Base-by-base conservation (phyloP, 1,284 basidiomycete species). In the Phlebopus sp. region DNA sequence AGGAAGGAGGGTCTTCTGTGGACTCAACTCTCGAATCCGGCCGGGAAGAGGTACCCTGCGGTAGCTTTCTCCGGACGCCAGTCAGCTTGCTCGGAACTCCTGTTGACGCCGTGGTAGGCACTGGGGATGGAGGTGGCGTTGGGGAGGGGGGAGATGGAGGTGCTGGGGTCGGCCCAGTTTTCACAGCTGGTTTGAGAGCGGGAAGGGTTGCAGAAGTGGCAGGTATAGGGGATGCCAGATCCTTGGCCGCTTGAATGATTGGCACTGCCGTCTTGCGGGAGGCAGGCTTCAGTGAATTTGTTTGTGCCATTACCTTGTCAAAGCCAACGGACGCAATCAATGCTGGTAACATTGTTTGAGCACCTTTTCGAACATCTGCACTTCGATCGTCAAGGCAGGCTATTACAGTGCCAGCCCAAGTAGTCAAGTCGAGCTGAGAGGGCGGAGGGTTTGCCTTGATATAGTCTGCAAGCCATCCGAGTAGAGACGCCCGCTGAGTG, bases 311-410 rank as follows among this genome's bases (percentile, higher is more conserved):
- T 40, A 99, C 86, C 58, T 81, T 83, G 56, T 95, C 91, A 64
- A 83, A 92, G 1, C 97, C 94, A 18, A 84, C 84, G 41, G 73
- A 84, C 8, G 77, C 70, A 42, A 99, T 86, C 44, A 99, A 72
- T 41, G 75, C 74, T 0, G 94, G 93, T 17, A 99, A 69, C 17
- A 96, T 68, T 2, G 84, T 84, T 54, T 91, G 86, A 1, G 95
- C 92, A 9, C 83, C 86, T 68, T 98, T 98, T 51, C 97, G 84
- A 5, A 99, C 91, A 57, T 99, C 96, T 5, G 79, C 81, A 57
- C 77, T 96, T 37, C 94, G 84, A 68, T 99, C 97, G 62, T 99
- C 97, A 17, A 99, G 78, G 54, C 85, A 93, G 7, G 77, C 69
- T 11, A 99, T 79, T n/a, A 93, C 72, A 0, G 84, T 77, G 4